Evolutionary conservation across 805 yeast species (phyloP).

Genomic region (Lachancea dasiensis): DNA sequence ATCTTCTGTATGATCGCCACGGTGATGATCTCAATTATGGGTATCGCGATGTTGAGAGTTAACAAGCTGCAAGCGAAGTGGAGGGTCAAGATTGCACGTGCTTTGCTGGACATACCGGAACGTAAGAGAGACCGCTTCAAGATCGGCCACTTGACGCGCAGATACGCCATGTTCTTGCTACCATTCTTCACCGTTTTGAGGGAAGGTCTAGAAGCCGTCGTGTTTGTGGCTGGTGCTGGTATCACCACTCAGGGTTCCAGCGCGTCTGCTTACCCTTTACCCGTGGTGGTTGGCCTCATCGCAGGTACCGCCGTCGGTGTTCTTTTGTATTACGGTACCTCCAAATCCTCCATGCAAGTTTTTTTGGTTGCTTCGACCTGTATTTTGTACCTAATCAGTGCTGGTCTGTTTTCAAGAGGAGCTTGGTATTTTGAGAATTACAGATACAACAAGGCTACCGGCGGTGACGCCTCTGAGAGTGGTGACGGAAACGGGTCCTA

Average conservation of each 20-base stretch:
- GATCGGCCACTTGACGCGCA: conserved; percentile 51
- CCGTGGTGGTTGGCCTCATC: conserved; percentile 81
- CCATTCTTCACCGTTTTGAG: conserved; percentile 89
- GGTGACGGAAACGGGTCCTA: conserved; percentile 97
- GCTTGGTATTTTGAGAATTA: conserved; percentile 83
- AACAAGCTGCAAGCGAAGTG: conserved; percentile 96
- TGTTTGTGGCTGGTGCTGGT: conserved; percentile 95
- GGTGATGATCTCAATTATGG: conserved; percentile 85
- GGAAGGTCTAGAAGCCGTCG: conserved; percentile 97
- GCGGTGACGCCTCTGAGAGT: conserved; percentile 91
- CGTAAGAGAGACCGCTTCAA: conserved; percentile 46
- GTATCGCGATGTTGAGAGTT: conserved; percentile 91
- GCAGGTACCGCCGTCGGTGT: conserved; percentile 73
- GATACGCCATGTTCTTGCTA: conserved; percentile 81
- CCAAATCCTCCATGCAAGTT: conserved; percentile 73
- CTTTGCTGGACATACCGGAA: conserved; percentile 57
- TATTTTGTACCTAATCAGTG: conserved; percentile 80
- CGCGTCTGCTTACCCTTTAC: conserved; percentile 83
- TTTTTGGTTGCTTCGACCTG: conserved; percentile 85
- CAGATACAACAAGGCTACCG: conserved; percentile 57
- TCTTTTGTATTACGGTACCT: conserved; percentile 74
- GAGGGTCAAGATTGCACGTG: conserved; percentile 89
- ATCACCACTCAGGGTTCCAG: conserved; percentile 44
- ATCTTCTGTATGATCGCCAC: conserved; percentile 87
- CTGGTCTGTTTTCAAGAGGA: conserved; percentile 91